phyloP scores from a whole-genome alignment of 2,329 filamentous ascomycete genomes.

The Arthrinium puccinioides region DNA sequence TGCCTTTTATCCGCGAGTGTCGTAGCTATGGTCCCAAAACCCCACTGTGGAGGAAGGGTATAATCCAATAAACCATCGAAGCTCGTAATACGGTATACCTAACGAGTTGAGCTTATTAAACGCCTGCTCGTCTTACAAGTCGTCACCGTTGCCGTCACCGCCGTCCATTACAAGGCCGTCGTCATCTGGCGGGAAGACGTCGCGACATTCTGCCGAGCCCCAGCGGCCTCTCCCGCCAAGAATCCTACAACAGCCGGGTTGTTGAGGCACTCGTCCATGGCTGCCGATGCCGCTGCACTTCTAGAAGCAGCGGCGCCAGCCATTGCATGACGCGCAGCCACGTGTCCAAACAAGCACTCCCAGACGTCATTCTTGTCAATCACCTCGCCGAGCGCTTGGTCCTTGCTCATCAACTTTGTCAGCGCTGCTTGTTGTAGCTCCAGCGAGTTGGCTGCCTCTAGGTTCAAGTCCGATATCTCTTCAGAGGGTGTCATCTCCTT shows the following conservation, averaged over 20 bases:
- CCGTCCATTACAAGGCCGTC: too few species aligned
- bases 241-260: slow-evolving; percentile 31
- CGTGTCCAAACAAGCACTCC: slow-evolving; percentile 75
- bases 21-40: too few species aligned
- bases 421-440: slow-evolving; percentile 72
- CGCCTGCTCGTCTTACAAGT: too few species aligned
- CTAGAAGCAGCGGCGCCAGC: too few species aligned
- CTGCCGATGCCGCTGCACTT: slow-evolving; percentile 4
- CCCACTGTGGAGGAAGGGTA: too few species aligned
- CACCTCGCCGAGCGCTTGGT: slow-evolving; percentile 67
- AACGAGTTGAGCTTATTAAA: too few species aligned
- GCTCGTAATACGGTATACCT: too few species aligned
- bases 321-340: slow-evolving; percentile 22
- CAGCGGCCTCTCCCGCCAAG: slow-evolving; percentile 37
- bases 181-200: too few species aligned
- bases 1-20: too few species aligned
- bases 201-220: slow-evolving; percentile 20
- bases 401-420: slow-evolving; percentile 62
- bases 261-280: slow-evolving; percentile 18
- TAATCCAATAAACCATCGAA: too few species aligned
- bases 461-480: slow-evolving; percentile 49
- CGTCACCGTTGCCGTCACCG: too few species aligned
- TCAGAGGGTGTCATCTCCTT: slow-evolving; percentile 31
- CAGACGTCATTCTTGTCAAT: slow-evolving; percentile 76
- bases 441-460: slow-evolving; percentile 79